A percentile compares a stretch with the other conserved stretches of the same genome.
phyloP scores from a whole-genome alignment of 768 basidiomycete genomes.

The Xanthoconium stramineum region DNA sequence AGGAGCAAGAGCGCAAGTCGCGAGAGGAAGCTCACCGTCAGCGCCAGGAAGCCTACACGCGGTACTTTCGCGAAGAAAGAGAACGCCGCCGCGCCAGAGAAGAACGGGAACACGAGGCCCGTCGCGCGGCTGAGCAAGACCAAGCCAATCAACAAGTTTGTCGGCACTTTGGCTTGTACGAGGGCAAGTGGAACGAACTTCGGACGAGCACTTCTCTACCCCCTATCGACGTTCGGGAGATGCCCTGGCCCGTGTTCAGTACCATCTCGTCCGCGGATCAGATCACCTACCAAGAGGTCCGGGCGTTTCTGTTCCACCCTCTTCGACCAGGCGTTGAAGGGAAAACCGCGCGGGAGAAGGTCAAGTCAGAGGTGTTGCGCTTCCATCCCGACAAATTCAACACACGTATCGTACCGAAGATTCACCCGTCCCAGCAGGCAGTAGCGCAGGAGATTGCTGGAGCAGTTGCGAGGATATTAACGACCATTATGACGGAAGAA shows the following conservation, averaged over 20 bases:
- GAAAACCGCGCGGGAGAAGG: slow-evolving; percentile 33
- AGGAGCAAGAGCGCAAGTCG: slow-evolving; percentile 1
- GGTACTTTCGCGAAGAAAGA: slow-evolving; percentile 6
- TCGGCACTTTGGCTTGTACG: slow-evolving; percentile 26
- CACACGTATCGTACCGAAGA: slow-evolving; percentile 32
- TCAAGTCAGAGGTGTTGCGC: slow-evolving; percentile 45
- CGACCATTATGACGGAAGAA: slow-evolving; percentile 29
- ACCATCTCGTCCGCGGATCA: slow-evolving; percentile 19
- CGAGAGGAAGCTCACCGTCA: slow-evolving; percentile 18
- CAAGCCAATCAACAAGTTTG: not conserved
- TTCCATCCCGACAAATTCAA: slow-evolving; percentile 60
- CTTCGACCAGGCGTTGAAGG: slow-evolving; percentile 26
- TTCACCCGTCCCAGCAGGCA: slow-evolving; percentile 32
- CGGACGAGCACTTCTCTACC: slow-evolving; percentile 21
- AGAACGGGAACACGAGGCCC: slow-evolving; percentile 19
- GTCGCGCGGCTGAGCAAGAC: slow-evolving; percentile 18
- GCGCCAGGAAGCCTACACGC: slow-evolving; percentile 5
- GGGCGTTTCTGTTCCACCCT: slow-evolving; percentile 40
- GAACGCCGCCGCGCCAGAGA: slow-evolving; percentile 19
- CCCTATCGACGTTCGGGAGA: slow-evolving; percentile 26
- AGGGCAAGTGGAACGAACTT: slow-evolving; percentile 38
- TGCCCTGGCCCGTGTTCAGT: slow-evolving; percentile 46
- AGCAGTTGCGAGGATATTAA: slow-evolving; percentile 41
- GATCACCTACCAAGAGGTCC: slow-evolving; percentile 36
- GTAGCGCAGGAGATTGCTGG: slow-evolving; percentile 37